Percentiles rank a stretch among this genome's conserved stretches.
phyloP scores from a whole-genome alignment of 768 basidiomycete genomes.

The Kwoniella mangroviensis region DNA sequence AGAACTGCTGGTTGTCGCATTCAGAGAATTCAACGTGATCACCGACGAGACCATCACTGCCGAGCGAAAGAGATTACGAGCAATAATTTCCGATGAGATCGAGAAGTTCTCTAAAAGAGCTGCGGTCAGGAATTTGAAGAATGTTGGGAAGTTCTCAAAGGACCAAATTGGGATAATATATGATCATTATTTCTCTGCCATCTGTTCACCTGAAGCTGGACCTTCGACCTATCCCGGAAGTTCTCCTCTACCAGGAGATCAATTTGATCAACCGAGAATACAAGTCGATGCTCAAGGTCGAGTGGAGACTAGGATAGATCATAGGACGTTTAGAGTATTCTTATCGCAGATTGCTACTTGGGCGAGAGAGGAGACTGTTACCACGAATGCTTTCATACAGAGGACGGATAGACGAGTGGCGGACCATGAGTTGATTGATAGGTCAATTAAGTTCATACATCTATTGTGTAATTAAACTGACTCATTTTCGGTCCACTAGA shows the following conservation, averaged over 20 bases:
- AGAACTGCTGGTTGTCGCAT: slow-evolving; percentile 92
- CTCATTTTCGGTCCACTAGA: slow-evolving; percentile 8
- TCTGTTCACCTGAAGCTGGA: slow-evolving; percentile 60
- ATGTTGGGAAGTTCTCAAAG: slow-evolving; percentile 78
- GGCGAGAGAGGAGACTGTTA: slow-evolving; percentile 92
- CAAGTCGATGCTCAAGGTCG: slow-evolving; percentile 66
- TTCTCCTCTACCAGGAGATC: slow-evolving; percentile 36
- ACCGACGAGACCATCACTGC: slow-evolving; percentile 89
- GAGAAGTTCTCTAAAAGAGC: slow-evolving; percentile 93
- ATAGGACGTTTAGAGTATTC: slow-evolving; percentile 84
- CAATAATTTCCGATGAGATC: slow-evolving; percentile 88
- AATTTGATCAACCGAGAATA: slow-evolving; percentile 52
- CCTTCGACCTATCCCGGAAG: slow-evolving; percentile 1
- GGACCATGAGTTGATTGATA: slow-evolving; percentile 93
- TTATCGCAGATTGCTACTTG: slow-evolving; percentile 91
- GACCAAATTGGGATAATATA: slow-evolving; percentile 89
- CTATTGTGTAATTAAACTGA: not conserved
- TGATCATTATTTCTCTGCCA: slow-evolving; percentile 68
- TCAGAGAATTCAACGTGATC: slow-evolving; percentile 95
- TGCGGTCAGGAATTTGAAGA: slow-evolving; percentile 82
- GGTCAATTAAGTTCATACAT: slow-evolving; percentile 53
- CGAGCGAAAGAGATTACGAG: slow-evolving; percentile 82
- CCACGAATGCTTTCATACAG: slow-evolving; percentile 90
- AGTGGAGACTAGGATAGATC: slow-evolving; percentile 85
- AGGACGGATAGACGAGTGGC: slow-evolving; percentile 86